Percentiles rank a stretch among this genome's conserved stretches.
Evolutionary conservation across 164 flowering plant species (phyloP).

Genomic region (Echeveria elegans): DNA sequence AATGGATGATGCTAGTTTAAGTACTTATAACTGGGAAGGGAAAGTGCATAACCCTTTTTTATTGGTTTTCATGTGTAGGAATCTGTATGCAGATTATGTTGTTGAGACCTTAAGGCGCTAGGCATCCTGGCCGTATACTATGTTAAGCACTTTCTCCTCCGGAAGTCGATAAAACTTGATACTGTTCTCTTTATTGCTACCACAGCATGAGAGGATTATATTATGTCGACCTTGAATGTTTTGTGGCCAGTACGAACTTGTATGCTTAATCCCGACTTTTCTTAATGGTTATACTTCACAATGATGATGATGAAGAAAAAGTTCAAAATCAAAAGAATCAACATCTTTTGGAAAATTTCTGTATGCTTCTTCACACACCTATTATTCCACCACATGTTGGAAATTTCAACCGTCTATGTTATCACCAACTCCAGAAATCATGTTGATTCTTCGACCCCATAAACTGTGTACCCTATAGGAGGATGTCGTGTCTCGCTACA

Average conservation of each 20-base stretch:
- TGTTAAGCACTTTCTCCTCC: neutral
- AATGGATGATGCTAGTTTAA: too few species aligned
- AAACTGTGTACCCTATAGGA: too few species aligned
- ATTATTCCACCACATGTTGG: too few species aligned
- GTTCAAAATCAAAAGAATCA: too few species aligned
- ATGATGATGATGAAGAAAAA: neutral
- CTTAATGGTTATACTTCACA: neutral
- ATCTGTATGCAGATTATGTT: conserved; percentile 55
- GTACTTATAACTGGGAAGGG: too few species aligned
- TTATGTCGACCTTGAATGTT: neutral
- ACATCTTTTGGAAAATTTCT: too few species aligned
- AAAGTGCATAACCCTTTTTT: neutral
- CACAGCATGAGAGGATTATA: neutral
- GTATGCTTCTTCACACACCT: too few species aligned
- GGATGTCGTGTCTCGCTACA: too few species aligned
- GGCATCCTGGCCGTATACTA: neutral
- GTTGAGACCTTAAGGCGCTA: conserved; percentile 74
- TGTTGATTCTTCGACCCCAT: too few species aligned
- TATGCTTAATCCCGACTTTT: neutral
- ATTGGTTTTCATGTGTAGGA: conserved; percentile 26
- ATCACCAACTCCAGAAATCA: too few species aligned
- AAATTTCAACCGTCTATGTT: too few species aligned
- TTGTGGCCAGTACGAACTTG: neutral
- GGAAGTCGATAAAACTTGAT: neutral
- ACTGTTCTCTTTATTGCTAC: neutral